A percentile compares a stretch with the other conserved stretches of the same genome.
Evolutionary conservation across 805 yeast genomes (phyloP).

Genomic region (Wickerhamiella shivajii): DNA sequence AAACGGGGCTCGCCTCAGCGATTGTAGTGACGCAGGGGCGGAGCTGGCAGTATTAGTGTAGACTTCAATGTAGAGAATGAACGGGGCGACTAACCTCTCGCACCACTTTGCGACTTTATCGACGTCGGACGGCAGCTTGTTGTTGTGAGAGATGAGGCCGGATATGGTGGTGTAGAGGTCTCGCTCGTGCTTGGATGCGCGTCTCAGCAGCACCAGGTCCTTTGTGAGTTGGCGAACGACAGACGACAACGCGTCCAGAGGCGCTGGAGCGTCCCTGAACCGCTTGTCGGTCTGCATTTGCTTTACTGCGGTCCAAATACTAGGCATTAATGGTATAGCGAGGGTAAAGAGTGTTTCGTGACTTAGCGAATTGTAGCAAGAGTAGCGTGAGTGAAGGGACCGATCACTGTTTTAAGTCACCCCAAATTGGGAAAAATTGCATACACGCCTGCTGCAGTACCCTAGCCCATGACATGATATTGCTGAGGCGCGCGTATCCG

Average conservation of each 20-base stretch:
- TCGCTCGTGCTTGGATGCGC: conserved; percentile 3
- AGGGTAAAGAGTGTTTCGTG: no score
- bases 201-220: conserved; percentile 5
- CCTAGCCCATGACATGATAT: no score
- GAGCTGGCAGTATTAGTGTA: conserved; percentile 4
- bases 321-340: conserved; percentile 1
- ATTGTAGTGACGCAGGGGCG: conserved; percentile 1
- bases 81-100: conserved; percentile 6
- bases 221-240: conserved; percentile 6
- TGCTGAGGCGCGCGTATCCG: no score
- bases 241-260: conserved; percentile 6
- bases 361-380: no score
- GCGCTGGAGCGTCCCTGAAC: conserved; percentile 8
- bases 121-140: conserved; percentile 5
- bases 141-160: conserved; percentile 1
- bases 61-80: conserved; percentile 8
- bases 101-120: conserved; percentile 9
- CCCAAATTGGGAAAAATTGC: no score
- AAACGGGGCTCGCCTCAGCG: conserved; percentile 10
- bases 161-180: neutral
- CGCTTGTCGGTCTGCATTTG: conserved; percentile 9
- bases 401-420: no score
- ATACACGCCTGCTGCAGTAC: no score
- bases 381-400: no score
- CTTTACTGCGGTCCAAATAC: conserved; percentile 8